Conservation (phyloP, 768 basidiomycete genomes). For the Mrakia frigida region DNA sequence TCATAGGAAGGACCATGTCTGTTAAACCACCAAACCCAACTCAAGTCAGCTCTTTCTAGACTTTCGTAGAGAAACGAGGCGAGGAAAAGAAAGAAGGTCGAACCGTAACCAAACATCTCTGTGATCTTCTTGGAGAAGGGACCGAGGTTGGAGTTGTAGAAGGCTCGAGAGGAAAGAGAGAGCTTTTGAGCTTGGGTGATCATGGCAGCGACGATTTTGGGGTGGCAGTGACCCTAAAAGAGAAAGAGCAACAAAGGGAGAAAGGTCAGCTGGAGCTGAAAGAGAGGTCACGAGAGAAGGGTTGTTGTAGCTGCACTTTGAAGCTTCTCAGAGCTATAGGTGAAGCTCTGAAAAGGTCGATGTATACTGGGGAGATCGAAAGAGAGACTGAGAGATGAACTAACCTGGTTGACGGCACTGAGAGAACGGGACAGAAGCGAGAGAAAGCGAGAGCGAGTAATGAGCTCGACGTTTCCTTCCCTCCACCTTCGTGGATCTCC, state of each 20-base stretch:
- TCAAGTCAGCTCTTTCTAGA: not conserved
- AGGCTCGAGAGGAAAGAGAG: slow-evolving; percentile 90
- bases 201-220: slow-evolving; percentile 73
- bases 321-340: no score
- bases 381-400: no score
- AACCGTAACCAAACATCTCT: slow-evolving; percentile 70
- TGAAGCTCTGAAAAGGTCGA: not conserved
- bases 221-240: slow-evolving; percentile 86
- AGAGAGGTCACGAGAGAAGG: not conserved
- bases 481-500: not conserved
- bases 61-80: not conserved
- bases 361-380: no score
- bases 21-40: no score
- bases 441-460: not conserved
- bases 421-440: not conserved
- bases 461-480: slow-evolving; percentile 2
- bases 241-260: not conserved
- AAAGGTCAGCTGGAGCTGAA: not conserved
- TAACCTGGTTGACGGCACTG: slow-evolving; percentile 32
- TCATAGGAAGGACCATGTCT: slow-evolving; percentile 94
- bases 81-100: not conserved
- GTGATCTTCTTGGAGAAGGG: slow-evolving; percentile 82
- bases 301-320: not conserved
- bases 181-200: slow-evolving; percentile 79
- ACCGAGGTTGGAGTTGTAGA: slow-evolving; percentile 89